These are phyloP conservation scores for Isabelozyma heimii DNA, from an alignment of 805 yeast species.

Conservation along the genomic window DNA sequence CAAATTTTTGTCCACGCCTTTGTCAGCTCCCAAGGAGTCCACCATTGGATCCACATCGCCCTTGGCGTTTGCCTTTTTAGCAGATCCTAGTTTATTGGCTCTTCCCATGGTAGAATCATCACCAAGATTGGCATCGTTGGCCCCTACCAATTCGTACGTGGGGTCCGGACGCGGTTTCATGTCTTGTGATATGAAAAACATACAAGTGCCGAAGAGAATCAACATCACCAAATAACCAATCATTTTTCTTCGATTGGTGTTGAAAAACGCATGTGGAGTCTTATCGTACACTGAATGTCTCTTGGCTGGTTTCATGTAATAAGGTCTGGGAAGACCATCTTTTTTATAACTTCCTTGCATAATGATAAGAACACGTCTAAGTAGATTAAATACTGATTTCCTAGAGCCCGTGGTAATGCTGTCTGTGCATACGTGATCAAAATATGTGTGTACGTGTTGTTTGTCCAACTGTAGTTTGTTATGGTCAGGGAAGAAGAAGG, in stretches of 20 bases:
- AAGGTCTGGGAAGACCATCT: conserved; percentile 45
- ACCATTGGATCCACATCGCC: conserved; percentile 29
- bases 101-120: neutral
- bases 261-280: conserved; percentile 28
- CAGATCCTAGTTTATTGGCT: neutral
- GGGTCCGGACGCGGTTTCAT: conserved; percentile 25
- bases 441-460: too few species aligned
- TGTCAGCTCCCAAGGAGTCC: conserved; percentile 26
- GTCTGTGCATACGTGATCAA: too few species aligned
- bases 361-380: neutral
- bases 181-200: conserved; percentile 36
- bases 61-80: conserved; percentile 7
- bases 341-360: conserved; percentile 45
- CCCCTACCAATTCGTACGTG: conserved; percentile 23
- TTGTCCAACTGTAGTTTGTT: too few species aligned
- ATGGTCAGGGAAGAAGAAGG: too few species aligned
- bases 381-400: neutral
- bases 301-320: conserved; percentile 43
- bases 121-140: conserved; percentile 1
- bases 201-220: conserved; percentile 29
- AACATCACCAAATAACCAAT: conserved; percentile 38
- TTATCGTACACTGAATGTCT: conserved; percentile 35
- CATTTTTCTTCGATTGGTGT: conserved; percentile 34
- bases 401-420: too few species aligned
- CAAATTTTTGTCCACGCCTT: conserved; percentile 37